These are phyloP conservation scores for Speleostelium caveatum DNA, from an alignment of 78 protist species.

Conservation along the genomic window DNA sequence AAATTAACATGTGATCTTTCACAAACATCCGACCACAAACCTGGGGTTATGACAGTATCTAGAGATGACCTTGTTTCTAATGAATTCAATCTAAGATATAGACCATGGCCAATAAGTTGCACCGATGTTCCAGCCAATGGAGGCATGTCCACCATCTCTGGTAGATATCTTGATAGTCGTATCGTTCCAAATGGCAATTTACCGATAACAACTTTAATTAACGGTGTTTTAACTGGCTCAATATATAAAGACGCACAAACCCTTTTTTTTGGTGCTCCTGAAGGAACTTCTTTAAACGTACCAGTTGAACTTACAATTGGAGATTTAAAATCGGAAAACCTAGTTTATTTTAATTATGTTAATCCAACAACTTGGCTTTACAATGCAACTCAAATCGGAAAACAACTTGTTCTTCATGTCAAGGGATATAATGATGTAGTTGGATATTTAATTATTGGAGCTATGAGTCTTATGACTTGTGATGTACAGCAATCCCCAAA, in stretches of 20 bases:
- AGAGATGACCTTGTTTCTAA: too few relatives aligned
- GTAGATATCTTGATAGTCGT: too few relatives aligned
- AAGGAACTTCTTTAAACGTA: not conserved
- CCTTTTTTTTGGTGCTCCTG: not conserved
- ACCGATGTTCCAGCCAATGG: too few relatives aligned
- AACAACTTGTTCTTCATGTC: not conserved
- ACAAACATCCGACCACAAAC: too few relatives aligned
- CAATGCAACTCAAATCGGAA: not conserved
- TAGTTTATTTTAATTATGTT: too few relatives aligned
- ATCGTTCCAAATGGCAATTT: too few relatives aligned
- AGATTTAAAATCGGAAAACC: not conserved
- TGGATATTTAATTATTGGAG: not conserved
- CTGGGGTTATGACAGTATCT: too few relatives aligned
- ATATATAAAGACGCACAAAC: not conserved
- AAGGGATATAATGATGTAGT: not conserved
- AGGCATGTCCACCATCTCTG: too few relatives aligned
- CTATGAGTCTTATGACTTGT: not conserved
- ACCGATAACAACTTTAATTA: not conserved
- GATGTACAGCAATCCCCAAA: too few relatives aligned
- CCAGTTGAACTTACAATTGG: not conserved
- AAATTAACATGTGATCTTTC: not conserved
- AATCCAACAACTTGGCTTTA: not conserved
- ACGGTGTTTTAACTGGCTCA: not conserved
- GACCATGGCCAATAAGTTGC: too few relatives aligned
- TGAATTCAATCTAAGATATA: too few relatives aligned